Evolutionary conservation across 2,329 filamentous ascomycete species (phyloP), one percentile per base, ranked within the genome.

Genomic region (Fusarium gaditjirri): DNA sequence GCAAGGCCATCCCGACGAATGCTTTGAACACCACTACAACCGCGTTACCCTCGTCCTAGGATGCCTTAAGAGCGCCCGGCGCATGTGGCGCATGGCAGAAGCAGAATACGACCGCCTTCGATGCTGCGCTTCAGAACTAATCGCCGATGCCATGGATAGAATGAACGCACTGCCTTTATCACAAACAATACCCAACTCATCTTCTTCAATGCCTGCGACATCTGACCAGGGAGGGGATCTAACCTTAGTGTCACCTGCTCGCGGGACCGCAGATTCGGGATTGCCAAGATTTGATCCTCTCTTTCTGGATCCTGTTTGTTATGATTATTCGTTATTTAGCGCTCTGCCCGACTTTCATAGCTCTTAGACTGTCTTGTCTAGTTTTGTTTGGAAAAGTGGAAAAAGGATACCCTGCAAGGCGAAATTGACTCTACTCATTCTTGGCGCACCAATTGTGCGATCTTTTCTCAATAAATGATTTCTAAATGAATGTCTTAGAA

Each of bases 21-120:
- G 73, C 9, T 75, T 75, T 8, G 72, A 75, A 14, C 73, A 75
- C 5, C 73, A 75, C 25, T 75, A 75, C 35, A 75, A 75, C 11
- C 67, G 73, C 1, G 71, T 75, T 0, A 75, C 73, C 2, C 47
- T 75, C 1, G 52, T 75, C 0, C 33, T 75, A 0, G 73, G 73
- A 2, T 75, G 73, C 3, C 13, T 75, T 1, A 75, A 75, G 44
- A 75, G 63, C 3, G 55, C 71, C 10, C 55, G 67, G 7, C 49
- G 73, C 4, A 75, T 74, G 7, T 75, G 73, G 73, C 47, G 55
- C 14, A 50, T 67, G 57, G 73, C 73, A 1, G 73, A 75, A 3
- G 60, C 73, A 3, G 73, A 74, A 5, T 75, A 75, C 14, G 61
- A 75, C 21, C 61, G 63, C 0, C 66, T 75, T 5, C 57, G 72